Evolutionary conservation across 225 moss, liverwort and hornwort genomes (phyloP).

Genomic region (Rhytidiadelphus loreus): DNA sequence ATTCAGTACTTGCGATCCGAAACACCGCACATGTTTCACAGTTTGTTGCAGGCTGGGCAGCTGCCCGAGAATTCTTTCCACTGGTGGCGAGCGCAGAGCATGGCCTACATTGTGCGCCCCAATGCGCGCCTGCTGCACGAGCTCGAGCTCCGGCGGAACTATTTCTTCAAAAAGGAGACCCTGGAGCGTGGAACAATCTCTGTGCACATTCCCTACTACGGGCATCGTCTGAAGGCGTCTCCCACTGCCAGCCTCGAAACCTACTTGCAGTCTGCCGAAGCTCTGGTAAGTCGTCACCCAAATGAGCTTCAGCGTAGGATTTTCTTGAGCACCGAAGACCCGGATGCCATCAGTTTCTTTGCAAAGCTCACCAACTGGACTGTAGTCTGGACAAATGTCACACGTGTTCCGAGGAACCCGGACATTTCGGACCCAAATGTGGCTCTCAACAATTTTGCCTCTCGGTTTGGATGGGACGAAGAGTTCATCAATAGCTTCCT

Average conservation of each 20-base stretch:
- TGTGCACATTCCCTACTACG: slow-evolving; percentile 24
- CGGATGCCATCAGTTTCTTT: slow-evolving; percentile 20
- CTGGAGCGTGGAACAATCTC: slow-evolving; percentile 35
- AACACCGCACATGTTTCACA: slow-evolving; percentile 33
- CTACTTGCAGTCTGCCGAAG: slow-evolving; percentile 6
- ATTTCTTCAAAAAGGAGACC: background rate
- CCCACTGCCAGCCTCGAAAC: background rate
- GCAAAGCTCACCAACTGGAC: slow-evolving; percentile 19
- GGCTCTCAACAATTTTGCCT: slow-evolving; percentile 20
- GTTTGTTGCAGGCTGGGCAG: slow-evolving; percentile 3
- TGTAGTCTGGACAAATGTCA: slow-evolving; percentile 31
- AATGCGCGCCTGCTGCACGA: slow-evolving; percentile 9
- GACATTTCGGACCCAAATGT: background rate
- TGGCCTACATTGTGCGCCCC: slow-evolving; percentile 35
- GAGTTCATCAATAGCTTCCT: slow-evolving; percentile 41
- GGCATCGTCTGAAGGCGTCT: background rate
- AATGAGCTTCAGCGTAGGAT: slow-evolving; percentile 11
- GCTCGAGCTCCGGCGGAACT: slow-evolving; percentile 16
- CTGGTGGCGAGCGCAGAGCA: slow-evolving; percentile 45
- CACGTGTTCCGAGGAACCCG: background rate
- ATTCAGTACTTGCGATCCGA: background rate
- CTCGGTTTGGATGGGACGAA: slow-evolving; percentile 36
- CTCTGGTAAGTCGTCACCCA: slow-evolving; percentile 5
- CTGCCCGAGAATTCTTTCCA: background rate
- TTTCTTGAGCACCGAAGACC: slow-evolving; percentile 37